Percentiles rank a stretch among this genome's conserved stretches.
phyloP scores from a whole-genome alignment of 1,284 basidiomycete genomes.

The Tilletia indica region DNA sequence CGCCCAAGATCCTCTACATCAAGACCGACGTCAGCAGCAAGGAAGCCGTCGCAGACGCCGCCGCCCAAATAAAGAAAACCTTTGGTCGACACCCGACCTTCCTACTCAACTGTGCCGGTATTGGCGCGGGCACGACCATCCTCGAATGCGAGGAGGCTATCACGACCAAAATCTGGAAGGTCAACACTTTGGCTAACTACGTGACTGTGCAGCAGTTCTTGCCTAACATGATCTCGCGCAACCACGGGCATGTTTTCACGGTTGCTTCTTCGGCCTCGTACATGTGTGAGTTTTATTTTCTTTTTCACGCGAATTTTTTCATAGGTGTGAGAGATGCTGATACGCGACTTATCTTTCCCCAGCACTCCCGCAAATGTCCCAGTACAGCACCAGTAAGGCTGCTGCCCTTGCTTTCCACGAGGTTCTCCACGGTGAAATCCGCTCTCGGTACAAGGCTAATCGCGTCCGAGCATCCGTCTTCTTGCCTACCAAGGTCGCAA shows the following conservation, averaged over 20 bases:
- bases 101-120: slow-evolving; percentile 52
- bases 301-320: neutral
- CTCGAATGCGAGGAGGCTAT: slow-evolving; percentile 38
- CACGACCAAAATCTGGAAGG: slow-evolving; percentile 38
- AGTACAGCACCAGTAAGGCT: slow-evolving; percentile 50
- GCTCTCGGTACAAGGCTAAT: slow-evolving; percentile 37
- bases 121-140: slow-evolving; percentile 46
- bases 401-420: slow-evolving; percentile 53
- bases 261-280: slow-evolving; percentile 49
- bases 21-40: slow-evolving; percentile 50
- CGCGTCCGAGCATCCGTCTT: slow-evolving; percentile 49
- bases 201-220: slow-evolving; percentile 50
- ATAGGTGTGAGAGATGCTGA: neutral
- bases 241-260: slow-evolving; percentile 53
- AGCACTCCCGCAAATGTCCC: slow-evolving; percentile 45
- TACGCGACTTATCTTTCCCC: neutral
- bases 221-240: slow-evolving; percentile 45
- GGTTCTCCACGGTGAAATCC: slow-evolving; percentile 46
- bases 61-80: slow-evolving; percentile 35
- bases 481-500: slow-evolving; percentile 53
- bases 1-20: slow-evolving; percentile 50
- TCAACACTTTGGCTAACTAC: slow-evolving; percentile 51
- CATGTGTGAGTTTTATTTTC: slow-evolving; percentile 12
- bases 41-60: slow-evolving; percentile 40
- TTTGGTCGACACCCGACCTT: slow-evolving; percentile 35